Evolutionary conservation across 2,329 filamentous ascomycete genomes (phyloP).

Genomic region (Aureobasidium sp.): DNA sequence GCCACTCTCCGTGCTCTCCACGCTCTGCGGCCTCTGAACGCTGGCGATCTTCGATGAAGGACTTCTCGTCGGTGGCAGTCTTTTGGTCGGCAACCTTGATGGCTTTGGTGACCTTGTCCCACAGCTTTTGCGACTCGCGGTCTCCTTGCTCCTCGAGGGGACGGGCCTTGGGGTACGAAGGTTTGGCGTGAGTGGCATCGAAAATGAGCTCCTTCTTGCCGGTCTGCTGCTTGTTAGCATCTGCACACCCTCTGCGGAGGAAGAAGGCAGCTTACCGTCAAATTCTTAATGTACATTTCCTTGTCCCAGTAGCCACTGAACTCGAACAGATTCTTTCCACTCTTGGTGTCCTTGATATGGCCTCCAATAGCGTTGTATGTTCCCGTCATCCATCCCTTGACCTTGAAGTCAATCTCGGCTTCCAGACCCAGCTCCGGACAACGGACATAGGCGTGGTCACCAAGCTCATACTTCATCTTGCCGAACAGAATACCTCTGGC

Average conservation of each 20-base stretch:
- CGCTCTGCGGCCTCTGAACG: conserved; percentile 77
- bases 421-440: conserved; percentile 81
- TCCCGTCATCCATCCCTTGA: conserved; percentile 92
- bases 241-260: background rate
- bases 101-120: conserved; percentile 71
- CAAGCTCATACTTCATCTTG: conserved; percentile 99
- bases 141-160: conserved; percentile 81
- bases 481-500: conserved; percentile 92
- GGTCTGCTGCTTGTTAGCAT: conserved; percentile 47
- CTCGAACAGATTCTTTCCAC: conserved; percentile 81
- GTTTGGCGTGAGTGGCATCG: conserved; percentile 69
- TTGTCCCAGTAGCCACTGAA: conserved; percentile 88
- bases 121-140: conserved; percentile 81
- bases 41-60: conserved; percentile 88
- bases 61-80: conserved; percentile 87
- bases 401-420: conserved; percentile 96
- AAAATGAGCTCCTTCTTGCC: conserved; percentile 86
- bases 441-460: conserved; percentile 85
- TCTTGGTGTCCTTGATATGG: conserved; percentile 77
- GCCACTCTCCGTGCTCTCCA: conserved; percentile 76
- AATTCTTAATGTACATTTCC: conserved; percentile 85
- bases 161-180: conserved; percentile 62
- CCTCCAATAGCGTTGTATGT: conserved; percentile 96
- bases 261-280: conserved; percentile 56
- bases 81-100: conserved; percentile 81